Base-by-base conservation (phyloP, 441 rosid genomes). In the Populus hybrid region DNA sequence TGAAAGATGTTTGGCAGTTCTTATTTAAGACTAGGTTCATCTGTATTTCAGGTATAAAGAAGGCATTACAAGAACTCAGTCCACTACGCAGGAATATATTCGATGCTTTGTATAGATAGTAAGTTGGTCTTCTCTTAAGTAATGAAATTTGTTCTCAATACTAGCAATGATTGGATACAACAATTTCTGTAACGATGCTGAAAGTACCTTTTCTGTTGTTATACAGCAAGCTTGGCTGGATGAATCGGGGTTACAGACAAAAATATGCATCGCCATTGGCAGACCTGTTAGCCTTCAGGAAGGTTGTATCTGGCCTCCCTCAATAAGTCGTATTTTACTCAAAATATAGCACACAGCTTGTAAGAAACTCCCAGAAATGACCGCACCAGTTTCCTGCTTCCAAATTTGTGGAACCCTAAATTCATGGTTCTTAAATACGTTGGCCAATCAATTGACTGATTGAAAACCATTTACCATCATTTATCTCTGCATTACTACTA, bases 261-360 rank as follows among this genome's bases (percentile, higher is more conserved):
- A 90, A 84, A 76, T 74, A 88, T 10, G 97, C 99, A 69, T 95
- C 98, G 29, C 95, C 88, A 16, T 73, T 95, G 73, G 97, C 95
- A 33, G 98, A 95, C 85, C 84, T 95, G 42, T 80, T 95, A 71
- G 99, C 98, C 71, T 95, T 95, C 93, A 90, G 98, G 83, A 95
- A 93, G 99, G 99, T 95, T 69, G 9, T 28, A 29, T 33, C 53
- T 68, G 24, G n/a, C 61, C 36, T 77, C 71, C 64, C 77, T 21
- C 56, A 45, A 45, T 3, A 45, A 4, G 59, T 53, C n/a, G 3
- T 53, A 53, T 18, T 53, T 53, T 18, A 18, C 21, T 53, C n/a
- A 4, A 16, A 53, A 53, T 53, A 6, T 53, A 53, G 61, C 61
- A 53, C 61, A 18, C 61, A 53, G 21, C 61, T 5, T 53, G 61